phyloP scores from a whole-genome alignment of 306 rosid species.

The Hippophae gyantsensis region DNA sequence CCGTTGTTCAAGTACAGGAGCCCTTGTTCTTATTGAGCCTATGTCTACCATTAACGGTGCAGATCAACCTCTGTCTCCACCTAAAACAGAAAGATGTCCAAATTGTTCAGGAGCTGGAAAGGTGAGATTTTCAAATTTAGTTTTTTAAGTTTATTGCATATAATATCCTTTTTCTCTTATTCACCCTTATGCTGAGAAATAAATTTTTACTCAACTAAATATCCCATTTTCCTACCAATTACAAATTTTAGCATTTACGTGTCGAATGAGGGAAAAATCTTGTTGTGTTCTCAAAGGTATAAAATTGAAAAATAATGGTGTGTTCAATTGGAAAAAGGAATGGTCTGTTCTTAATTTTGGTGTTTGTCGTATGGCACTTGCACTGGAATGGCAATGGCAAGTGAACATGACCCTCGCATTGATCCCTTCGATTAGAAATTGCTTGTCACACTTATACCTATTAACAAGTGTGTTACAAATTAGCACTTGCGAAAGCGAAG shows the following conservation, averaged over 20 bases:
- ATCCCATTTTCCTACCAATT: no score
- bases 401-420: slow-evolving; percentile 89
- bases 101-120: slow-evolving; percentile 96
- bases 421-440: slow-evolving; percentile 76
- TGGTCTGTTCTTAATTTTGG: neutral
- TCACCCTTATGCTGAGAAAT: no score
- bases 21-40: slow-evolving; percentile 65
- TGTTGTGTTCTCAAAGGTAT: neutral
- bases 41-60: slow-evolving; percentile 43
- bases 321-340: neutral
- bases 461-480: no score
- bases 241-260: no score
- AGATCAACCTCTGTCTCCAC: slow-evolving; percentile 52
- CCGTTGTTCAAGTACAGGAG: slow-evolving; percentile 78
- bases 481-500: no score
- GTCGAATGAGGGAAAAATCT: no score
- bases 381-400: slow-evolving; percentile 99
- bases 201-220: no score
- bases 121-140: slow-evolving; percentile 32
- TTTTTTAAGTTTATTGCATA: no score
- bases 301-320: no score
- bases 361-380: slow-evolving; percentile 5
- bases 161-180: no score
- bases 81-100: slow-evolving; percentile 79
- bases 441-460: neutral